phyloP scores from a whole-genome alignment of 305 asterid genomes.

The Plantago coronopus region DNA sequence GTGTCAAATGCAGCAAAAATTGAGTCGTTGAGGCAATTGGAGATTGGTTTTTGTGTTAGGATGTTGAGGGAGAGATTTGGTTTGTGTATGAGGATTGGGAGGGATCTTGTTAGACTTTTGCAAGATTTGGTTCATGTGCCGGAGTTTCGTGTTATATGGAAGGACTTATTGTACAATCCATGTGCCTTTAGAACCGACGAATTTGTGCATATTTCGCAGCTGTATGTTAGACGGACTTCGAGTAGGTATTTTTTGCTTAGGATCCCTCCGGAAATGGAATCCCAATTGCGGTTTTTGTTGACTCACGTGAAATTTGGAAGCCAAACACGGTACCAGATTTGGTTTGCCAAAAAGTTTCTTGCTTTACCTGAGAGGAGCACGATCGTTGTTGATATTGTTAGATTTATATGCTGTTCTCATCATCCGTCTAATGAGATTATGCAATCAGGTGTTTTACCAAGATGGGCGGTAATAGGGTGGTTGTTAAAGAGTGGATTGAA shows the following conservation, averaged over 20 bases:
- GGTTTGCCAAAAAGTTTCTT: conserved; percentile 76
- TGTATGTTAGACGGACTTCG: conserved; percentile 51
- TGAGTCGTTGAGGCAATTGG: conserved; percentile 51
- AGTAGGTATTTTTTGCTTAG: conserved; percentile 64
- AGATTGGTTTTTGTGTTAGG: conserved; percentile 58
- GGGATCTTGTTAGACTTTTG: conserved; percentile 82
- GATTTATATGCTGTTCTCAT: conserved; percentile 79
- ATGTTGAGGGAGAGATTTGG: conserved; percentile 55
- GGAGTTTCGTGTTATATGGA: conserved; percentile 69
- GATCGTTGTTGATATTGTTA: conserved; percentile 55
- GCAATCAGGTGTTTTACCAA: conserved; percentile 55
- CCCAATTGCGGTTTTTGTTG: conserved; percentile 69
- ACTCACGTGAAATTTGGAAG: conserved; percentile 63
- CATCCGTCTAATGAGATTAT: conserved; percentile 67
- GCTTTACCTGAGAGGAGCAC: conserved; percentile 47
- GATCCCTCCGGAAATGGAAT: conserved; percentile 85
- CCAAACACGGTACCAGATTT: conserved; percentile 65
- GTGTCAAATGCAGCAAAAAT: conserved; percentile 34
- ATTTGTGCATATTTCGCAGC: conserved; percentile 52
- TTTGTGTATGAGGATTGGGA: conserved; percentile 74
- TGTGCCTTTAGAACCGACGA: conserved; percentile 39
- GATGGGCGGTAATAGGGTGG: conserved; percentile 94
- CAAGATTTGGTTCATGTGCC: conserved; percentile 77
- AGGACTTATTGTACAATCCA: conserved; percentile 62
- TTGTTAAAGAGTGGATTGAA: conserved; percentile 47